These are phyloP conservation scores for Phialophora verrucosa DNA, from an alignment of 2,329 filamentous ascomycete genomes.

Conservation along the genomic window DNA sequence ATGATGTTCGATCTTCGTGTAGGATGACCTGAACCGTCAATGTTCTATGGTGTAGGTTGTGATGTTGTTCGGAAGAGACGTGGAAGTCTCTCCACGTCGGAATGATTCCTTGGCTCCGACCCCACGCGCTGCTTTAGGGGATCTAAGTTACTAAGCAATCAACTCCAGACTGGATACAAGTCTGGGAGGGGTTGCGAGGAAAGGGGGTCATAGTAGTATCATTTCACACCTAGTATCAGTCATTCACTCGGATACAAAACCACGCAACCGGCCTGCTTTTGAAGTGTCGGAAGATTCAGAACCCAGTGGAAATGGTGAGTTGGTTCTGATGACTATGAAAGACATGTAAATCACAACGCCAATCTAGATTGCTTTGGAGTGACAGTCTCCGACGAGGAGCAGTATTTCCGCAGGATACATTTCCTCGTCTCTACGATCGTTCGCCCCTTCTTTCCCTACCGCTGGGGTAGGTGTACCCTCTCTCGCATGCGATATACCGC, in stretches of 20 bases:
- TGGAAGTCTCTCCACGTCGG: not conserved
- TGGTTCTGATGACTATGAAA: not conserved
- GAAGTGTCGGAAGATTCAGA: not conserved
- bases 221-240: not conserved
- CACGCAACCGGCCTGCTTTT: not conserved
- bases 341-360: not conserved
- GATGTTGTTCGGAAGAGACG: not conserved
- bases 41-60: not conserved
- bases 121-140: not conserved
- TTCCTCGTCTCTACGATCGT: not conserved
- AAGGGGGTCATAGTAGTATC: not conserved
- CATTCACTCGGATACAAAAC: not conserved
- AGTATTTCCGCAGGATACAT: not conserved
- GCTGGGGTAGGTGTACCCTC: not conserved
- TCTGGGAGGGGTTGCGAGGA: no score
- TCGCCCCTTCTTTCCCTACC: not conserved
- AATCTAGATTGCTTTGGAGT: not conserved
- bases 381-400: not conserved
- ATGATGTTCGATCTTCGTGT: conserved; percentile 21
- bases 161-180: not conserved
- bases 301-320: not conserved
- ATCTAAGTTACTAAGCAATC: not conserved
- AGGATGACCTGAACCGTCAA: not conserved
- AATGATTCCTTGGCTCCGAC: not conserved
- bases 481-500: not conserved